phyloP scores from a whole-genome alignment of 768 basidiomycete genomes.

The Naganishia kalamii region DNA sequence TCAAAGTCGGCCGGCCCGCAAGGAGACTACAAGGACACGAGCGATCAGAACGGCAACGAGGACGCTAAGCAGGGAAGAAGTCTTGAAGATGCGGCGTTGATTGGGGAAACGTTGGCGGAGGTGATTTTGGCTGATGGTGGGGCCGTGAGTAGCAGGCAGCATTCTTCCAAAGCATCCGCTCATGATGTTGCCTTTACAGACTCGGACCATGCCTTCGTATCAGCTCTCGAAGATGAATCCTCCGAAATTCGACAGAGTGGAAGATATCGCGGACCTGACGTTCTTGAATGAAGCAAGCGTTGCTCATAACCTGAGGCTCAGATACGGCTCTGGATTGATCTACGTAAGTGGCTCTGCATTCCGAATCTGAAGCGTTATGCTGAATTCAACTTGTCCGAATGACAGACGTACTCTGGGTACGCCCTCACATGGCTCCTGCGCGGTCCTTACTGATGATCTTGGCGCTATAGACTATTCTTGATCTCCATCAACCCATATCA shows the following conservation, averaged over 20 bases:
- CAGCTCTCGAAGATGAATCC: conserved; percentile 93
- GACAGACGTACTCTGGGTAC: conserved; percentile 37
- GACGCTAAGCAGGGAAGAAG: background rate
- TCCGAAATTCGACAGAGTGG: conserved; percentile 94
- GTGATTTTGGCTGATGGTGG: conserved; percentile 77
- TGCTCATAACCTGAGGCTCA: conserved; percentile 88
- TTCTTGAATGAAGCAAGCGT: conserved; percentile 98
- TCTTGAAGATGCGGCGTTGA: conserved; percentile 14
- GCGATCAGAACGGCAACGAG: background rate
- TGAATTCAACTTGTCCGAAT: background rate
- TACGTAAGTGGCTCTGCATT: background rate
- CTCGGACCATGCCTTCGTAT: conserved; percentile 66
- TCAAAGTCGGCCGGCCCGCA: background rate
- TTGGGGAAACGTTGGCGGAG: conserved; percentile 53
- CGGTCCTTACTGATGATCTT: conserved; percentile 48
- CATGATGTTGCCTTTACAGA: conserved; percentile 46
- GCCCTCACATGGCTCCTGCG: too few relatives aligned
- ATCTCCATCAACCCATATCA: conserved; percentile 99
- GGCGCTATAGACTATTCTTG: conserved; percentile 91
- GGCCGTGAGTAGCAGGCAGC: conserved; percentile 55
- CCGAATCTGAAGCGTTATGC: background rate
- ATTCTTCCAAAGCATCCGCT: too few relatives aligned
- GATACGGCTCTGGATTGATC: conserved; percentile 86
- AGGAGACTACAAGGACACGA: background rate
- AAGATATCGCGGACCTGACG: conserved; percentile 95